Percentiles rank a stretch among this genome's conserved stretches.
Evolutionary conservation across 2,329 filamentous ascomycete genomes (phyloP).

Genomic region (Sodiomyces alkalinus): DNA sequence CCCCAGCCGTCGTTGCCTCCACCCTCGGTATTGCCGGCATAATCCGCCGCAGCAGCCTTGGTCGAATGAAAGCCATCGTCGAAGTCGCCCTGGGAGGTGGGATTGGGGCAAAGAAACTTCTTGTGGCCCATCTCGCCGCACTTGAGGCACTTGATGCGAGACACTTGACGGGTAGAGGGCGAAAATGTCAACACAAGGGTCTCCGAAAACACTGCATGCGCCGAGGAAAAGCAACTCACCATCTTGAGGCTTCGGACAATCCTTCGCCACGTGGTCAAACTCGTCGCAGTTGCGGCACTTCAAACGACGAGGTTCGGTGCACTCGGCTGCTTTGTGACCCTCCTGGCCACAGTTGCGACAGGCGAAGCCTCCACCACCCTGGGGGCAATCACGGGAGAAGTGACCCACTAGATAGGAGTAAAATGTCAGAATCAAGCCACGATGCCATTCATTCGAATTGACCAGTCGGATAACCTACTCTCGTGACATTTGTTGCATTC

Average conservation of each 20-base stretch:
- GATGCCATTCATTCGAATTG: background rate
- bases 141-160: conserved; percentile 43
- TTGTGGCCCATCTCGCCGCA: conserved; percentile 34
- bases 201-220: no score
- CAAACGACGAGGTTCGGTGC: conserved; percentile 28
- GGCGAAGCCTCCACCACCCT: conserved; percentile 36
- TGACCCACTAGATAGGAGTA: conserved; percentile 43
- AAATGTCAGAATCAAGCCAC: background rate
- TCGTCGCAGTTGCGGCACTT: conserved; percentile 47
- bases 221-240: conserved; percentile 20
- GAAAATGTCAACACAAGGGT: no score
- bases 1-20: conserved; percentile 1
- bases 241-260: conserved; percentile 45
- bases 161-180: conserved; percentile 18
- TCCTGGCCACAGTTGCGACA: conserved; percentile 50
- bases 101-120: conserved; percentile 22
- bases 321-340: conserved; percentile 40
- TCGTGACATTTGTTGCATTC: conserved; percentile 52
- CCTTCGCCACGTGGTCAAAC: conserved; percentile 44
- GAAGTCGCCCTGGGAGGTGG: conserved; percentile 4
- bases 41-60: background rate
- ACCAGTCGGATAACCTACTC: conserved; percentile 25
- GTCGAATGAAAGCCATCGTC: conserved; percentile 3
- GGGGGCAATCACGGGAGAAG: conserved; percentile 50
- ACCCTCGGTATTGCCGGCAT: background rate